Evolutionary conservation across 768 basidiomycete species (phyloP).

Genomic region (Suillus occidentalis): DNA sequence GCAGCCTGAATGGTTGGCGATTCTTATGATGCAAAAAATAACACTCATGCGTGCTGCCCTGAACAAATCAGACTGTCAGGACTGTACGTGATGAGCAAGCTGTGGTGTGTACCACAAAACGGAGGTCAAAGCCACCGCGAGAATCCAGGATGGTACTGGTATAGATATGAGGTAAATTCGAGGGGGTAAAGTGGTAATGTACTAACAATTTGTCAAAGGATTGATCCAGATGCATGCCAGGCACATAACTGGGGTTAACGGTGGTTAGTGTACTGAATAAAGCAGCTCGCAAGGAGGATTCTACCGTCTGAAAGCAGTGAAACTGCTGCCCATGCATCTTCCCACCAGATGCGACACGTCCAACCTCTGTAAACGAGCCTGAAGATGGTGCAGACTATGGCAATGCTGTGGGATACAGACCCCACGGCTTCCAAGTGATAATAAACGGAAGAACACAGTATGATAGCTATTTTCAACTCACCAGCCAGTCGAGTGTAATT

Average conservation of each 20-base stretch:
- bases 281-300: background rate
- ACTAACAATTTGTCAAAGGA: constrained; percentile 7
- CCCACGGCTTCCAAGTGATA: constrained; percentile 9
- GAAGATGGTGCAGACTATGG: constrained; percentile 24
- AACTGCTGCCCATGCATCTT: constrained; percentile 21
- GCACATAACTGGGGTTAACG: constrained; percentile 5
- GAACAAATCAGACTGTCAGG: background rate
- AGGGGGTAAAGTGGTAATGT: background rate
- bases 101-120: constrained; percentile 19
- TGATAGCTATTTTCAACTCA: background rate
- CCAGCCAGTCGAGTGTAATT: background rate
- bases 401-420: constrained; percentile 19
- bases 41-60: constrained; percentile 29
- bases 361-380: constrained; percentile 23
- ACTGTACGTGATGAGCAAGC: background rate
- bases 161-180: background rate
- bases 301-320: constrained; percentile 17
- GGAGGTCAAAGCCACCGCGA: constrained; percentile 14
- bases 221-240: constrained; percentile 13
- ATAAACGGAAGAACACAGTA: background rate
- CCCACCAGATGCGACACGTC: constrained; percentile 25
- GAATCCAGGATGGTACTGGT: constrained; percentile 17
- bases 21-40: constrained; percentile 22
- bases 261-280: background rate
- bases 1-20: constrained; percentile 17